Evolutionary conservation across 2,329 filamentous ascomycete species (phyloP).

Genomic region (Colletotrichum sp.): DNA sequence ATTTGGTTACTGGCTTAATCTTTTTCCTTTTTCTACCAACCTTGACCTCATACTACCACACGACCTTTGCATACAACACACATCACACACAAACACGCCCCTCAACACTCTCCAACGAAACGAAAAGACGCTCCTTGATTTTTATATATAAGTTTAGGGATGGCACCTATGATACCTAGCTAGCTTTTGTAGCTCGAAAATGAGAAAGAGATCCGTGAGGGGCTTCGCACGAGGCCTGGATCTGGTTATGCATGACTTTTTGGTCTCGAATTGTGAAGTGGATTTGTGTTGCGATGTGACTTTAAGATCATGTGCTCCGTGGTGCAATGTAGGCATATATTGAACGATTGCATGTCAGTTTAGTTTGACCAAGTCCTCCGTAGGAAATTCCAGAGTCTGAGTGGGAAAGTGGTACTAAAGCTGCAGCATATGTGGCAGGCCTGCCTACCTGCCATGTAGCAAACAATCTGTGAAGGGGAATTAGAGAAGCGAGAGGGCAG

Average conservation of each 20-base stretch:
- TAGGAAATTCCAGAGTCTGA: too few relatives aligned
- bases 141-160: not conserved
- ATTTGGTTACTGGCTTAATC: conserved; percentile 6
- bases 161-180: conserved; percentile 14
- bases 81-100: not conserved
- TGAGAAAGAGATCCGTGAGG: not conserved
- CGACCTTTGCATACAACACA: not conserved
- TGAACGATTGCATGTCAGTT: not conserved
- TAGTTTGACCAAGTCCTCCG: not conserved
- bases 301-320: not conserved
- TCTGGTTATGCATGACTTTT: not conserved
- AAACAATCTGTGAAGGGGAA: too few relatives aligned
- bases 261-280: not conserved
- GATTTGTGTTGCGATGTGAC: too few relatives aligned
- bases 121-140: not conserved
- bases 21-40: not conserved
- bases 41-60: not conserved
- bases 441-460: not conserved
- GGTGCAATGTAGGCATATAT: not conserved
- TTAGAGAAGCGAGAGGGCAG: too few relatives aligned
- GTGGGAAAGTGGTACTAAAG: not conserved
- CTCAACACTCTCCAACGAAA: not conserved
- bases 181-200: not conserved
- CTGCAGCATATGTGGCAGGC: not conserved
- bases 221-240: not conserved